Base-by-base conservation (phyloP, 2,329 filamentous ascomycete species). In the Stagonosporopsis vannaccii region DNA sequence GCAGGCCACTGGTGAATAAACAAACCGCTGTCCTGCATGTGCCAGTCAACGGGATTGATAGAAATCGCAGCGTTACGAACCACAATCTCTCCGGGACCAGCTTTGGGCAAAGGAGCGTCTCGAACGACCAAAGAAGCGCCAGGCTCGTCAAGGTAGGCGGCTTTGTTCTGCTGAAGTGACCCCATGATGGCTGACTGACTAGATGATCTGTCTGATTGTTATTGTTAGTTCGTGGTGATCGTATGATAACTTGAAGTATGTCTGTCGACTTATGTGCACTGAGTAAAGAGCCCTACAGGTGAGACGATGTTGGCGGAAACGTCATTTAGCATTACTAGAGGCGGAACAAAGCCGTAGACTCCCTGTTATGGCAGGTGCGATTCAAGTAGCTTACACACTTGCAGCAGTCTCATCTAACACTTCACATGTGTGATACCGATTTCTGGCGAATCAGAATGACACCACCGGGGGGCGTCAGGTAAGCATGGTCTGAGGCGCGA, bases 1-100 rank as follows among this genome's bases (percentile, higher is more conserved):
- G 62, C 42, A 50, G 67, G 70, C 61, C 59, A 68, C 37, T 71
- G 62, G 23, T 74, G 55, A 43, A 74, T 60, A 28, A 78, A 74
- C 26, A 75, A 47, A 26, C 70, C 74, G 19, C 52, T 23, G 33
- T 69, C 51, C 53, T 66, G 67, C 58, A 70, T 61, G 58, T 53
- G 59, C 23, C 56, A 61, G 36, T 68, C 64, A 12, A 70, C 48
- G 7, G 67, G 67, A 28, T 72, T 72, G 60, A 73, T 63, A 2
- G 69, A 68, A 11, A 72, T 41, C 1, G 68, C 66, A 45, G 60
- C 58, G 32, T 71, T 71, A 42, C 65, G 68, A 30, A 73, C 58
- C 9, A 72, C 56, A 4, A 73, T 56, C 45, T 71, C 63, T 17
- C 63, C 65, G 3, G 58, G 42, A 0, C 61, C 65, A 3, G 66